Base-by-base conservation (phyloP, 176 grass and related monocot species). In the Carex cristatella region DNA sequence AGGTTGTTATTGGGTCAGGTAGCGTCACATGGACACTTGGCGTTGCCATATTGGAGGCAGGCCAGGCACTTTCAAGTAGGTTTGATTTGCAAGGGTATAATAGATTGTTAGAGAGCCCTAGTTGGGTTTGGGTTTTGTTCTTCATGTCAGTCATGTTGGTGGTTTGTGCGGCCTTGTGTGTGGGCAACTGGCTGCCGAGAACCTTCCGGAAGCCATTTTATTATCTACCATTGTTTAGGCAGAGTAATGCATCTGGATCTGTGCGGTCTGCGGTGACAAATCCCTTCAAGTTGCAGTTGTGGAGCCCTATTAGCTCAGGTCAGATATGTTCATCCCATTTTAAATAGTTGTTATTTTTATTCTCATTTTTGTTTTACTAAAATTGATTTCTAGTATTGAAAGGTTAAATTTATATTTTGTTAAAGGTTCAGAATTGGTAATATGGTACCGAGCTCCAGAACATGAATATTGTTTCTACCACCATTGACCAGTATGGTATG, bases 1-100 rank as follows among this genome's bases (percentile, higher is more conserved):
- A 98, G 81, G 92, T 98, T 74, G 86, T 91, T 78, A 86, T 98
- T 32, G 95, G 85, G 16, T 91, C 95, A 76, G 95, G 95, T 84
- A 98, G 95, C 85, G 88, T 93, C 65, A 98, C 95, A 79, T 98
- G 95, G 95, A 94, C 95, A 57, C 89, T 90, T 77, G 95, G 95
- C 18, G 95, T 94, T 84, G 95, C 95, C 67, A 90, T 98, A 84
- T 78, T 87, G 74, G 91, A 98, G 82, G 92, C 95, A 31, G 92
- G 95, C 23, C 89, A 93, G 61, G 86, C 79, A 8, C 81, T 95
- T 40, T 95, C 92, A 65, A 85, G 76, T 61, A 88, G 85, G 86
- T 86, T 92, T 27, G 88, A 91, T 84, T 79, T 90, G 88, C 91
- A 87, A 86, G 87, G 92, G 85, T 98, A 95, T 83, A 90, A 48